Percentiles rank a stretch among this genome's conserved stretches.
phyloP scores from a whole-genome alignment of 352 stramenopile species.

The Phytophthora sp. region DNA sequence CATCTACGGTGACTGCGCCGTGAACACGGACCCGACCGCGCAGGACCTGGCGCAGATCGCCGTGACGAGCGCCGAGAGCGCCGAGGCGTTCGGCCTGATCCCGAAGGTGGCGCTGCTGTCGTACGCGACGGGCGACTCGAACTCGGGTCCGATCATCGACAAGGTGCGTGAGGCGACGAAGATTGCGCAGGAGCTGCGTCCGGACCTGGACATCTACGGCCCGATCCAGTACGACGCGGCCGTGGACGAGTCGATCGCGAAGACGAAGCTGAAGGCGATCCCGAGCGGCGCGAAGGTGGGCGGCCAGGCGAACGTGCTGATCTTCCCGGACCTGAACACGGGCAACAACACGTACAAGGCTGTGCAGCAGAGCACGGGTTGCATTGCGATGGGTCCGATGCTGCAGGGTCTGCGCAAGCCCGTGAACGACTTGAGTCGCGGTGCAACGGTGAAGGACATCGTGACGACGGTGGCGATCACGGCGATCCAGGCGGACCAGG shows the following conservation, averaged over 20 bases:
- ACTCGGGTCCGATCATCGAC: slow-evolving; percentile 82
- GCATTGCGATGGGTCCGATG: slow-evolving; percentile 88
- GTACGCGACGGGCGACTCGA: slow-evolving; percentile 85
- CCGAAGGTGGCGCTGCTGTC: slow-evolving; percentile 84
- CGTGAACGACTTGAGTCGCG: slow-evolving; percentile 90
- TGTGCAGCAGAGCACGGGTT: slow-evolving; percentile 80
- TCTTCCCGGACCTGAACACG: slow-evolving; percentile 90
- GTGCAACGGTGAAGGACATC: slow-evolving; percentile 90
- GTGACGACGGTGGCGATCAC: slow-evolving; percentile 91
- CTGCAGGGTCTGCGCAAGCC: slow-evolving; percentile 88
- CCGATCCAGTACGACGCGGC: slow-evolving; percentile 90
- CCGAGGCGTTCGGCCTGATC: slow-evolving; percentile 79
- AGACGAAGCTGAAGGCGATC: slow-evolving; percentile 80
- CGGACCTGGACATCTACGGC: slow-evolving; percentile 83
- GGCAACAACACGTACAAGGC: slow-evolving; percentile 93
- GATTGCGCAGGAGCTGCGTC: slow-evolving; percentile 68
- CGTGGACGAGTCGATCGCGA: slow-evolving; percentile 77
- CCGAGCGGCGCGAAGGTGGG: slow-evolving; percentile 65
- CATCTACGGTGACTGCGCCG: slow-evolving; percentile 86
- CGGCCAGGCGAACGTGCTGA: slow-evolving; percentile 84
- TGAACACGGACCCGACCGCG: slow-evolving; percentile 83
- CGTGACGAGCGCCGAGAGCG: slow-evolving; percentile 75
- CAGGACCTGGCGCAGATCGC: slow-evolving; percentile 84
- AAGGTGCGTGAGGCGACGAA: slow-evolving; percentile 84
- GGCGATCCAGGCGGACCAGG: slow-evolving; percentile 84